These are phyloP conservation scores for Cryptococcus wingfieldii DNA, from an alignment of 1,284 basidiomycete species.

Conservation along the genomic window DNA sequence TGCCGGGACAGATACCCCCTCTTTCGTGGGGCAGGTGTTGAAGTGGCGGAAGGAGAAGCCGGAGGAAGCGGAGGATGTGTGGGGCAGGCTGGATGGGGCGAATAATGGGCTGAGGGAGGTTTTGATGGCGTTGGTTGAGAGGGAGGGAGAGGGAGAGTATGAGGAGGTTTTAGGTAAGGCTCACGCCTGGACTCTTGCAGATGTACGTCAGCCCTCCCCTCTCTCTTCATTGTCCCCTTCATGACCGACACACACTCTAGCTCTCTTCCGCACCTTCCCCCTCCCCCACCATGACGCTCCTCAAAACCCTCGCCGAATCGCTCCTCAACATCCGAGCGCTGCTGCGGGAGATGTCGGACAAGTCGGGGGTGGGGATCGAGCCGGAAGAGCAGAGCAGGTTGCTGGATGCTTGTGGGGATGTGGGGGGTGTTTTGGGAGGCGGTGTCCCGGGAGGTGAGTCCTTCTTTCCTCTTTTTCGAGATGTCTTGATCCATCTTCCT, in stretches of 20 bases:
- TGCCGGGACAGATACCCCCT: conserved; percentile 88
- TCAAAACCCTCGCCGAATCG: not conserved
- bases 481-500: too few species aligned
- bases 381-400: conserved; percentile 81
- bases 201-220: not conserved
- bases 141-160: conserved; percentile 41
- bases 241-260: too few species aligned
- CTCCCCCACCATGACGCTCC: not conserved
- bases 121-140: conserved; percentile 29
- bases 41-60: conserved; percentile 70
- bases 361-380: conserved; percentile 82
- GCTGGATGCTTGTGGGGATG: conserved; percentile 71
- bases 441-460: conserved; percentile 83
- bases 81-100: conserved; percentile 60
- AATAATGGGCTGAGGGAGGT: conserved; percentile 38
- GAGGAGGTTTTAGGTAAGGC: conserved; percentile 3
- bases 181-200: not conserved
- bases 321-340: conserved; percentile 66
- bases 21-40: conserved; percentile 80
- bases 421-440: conserved; percentile 83
- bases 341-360: conserved; percentile 83
- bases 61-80: conserved; percentile 62
- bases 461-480: not conserved
- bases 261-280: not conserved
- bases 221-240: not conserved